A percentile compares a stretch with the other conserved stretches of the same genome.
phyloP scores from a whole-genome alignment of 805 yeast genomes.

The Kregervanrija delftensis region DNA sequence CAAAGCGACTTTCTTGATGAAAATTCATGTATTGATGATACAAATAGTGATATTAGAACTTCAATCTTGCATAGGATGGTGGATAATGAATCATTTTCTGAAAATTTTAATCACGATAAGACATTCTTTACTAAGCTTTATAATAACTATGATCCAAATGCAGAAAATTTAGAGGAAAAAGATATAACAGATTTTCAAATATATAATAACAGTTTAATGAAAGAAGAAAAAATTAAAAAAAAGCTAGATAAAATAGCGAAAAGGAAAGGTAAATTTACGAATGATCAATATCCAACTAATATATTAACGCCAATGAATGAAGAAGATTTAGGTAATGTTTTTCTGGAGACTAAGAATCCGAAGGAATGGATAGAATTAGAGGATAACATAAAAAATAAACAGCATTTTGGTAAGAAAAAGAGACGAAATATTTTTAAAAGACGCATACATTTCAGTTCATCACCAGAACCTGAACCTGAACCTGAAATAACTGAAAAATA shows the following conservation, averaged over 20 bases:
- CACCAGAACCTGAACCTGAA: constrained; percentile 2
- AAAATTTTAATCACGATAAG: constrained; percentile 8
- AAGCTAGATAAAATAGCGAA: constrained; percentile 12
- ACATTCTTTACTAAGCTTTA: constrained; percentile 20
- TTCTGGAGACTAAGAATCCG: constrained; percentile 5
- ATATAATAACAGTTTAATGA: constrained; percentile 19
- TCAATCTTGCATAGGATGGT: constrained; percentile 19
- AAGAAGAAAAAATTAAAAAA: constrained; percentile 21
- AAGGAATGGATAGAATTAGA: constrained; percentile 9
- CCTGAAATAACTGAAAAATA: constrained; percentile 1
- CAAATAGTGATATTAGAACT: constrained; percentile 14
- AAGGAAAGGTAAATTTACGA: not conserved
- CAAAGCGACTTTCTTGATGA: not conserved
- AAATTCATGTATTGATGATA: not conserved
- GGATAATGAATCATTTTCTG: constrained; percentile 12
- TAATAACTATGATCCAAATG: constrained; percentile 9
- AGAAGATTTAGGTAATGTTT: constrained; percentile 16
- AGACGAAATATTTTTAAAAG: constrained; percentile 2
- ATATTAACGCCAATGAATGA: constrained; percentile 16
- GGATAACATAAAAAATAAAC: not conserved
- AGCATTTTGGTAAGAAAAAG: constrained; percentile 2
- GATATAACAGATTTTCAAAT: constrained; percentile 23
- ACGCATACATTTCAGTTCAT: not conserved
- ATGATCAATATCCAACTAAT: constrained; percentile 1
- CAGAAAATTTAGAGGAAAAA: not conserved